Conservation (phyloP, 1,139 yeast genomes). For the Debaryomyces psychrophilus region DNA sequence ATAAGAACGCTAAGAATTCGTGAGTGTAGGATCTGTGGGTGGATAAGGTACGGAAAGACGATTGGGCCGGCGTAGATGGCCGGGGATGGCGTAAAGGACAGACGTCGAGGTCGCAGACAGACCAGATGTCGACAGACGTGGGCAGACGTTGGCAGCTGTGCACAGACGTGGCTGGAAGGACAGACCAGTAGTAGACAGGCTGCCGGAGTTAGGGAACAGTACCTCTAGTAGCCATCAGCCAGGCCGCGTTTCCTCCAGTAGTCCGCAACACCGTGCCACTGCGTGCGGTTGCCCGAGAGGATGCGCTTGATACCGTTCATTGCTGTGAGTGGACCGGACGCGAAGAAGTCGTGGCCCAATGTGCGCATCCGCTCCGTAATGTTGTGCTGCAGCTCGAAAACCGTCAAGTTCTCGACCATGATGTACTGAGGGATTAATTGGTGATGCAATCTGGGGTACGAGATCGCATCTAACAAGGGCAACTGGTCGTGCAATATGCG, state of each 20-base stretch:
- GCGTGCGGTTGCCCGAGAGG: conserved; percentile 14
- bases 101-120: background rate
- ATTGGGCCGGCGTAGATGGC: background rate
- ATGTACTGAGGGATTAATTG: conserved; percentile 78
- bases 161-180: background rate
- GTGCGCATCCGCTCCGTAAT: conserved; percentile 15
- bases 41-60: conserved; percentile 1
- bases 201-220: conserved; percentile 18
- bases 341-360: conserved; percentile 34
- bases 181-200: background rate
- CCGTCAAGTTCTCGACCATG: conserved; percentile 56
- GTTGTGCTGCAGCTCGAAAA: conserved; percentile 28
- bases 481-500: conserved; percentile 60
- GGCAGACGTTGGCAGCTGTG: background rate
- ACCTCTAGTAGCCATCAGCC: conserved; percentile 43
- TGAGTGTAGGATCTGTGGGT: background rate
- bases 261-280: conserved; percentile 47
- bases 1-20: background rate
- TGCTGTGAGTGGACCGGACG: conserved; percentile 44
- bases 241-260: conserved; percentile 50
- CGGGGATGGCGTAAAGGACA: too few species aligned
- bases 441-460: conserved; percentile 85
- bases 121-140: background rate
- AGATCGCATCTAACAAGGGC: conserved; percentile 66
- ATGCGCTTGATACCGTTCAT: conserved; percentile 44